Base-by-base conservation (phyloP, 371 early-diverging fungal genomes). In the Mortierella sp. region DNA sequence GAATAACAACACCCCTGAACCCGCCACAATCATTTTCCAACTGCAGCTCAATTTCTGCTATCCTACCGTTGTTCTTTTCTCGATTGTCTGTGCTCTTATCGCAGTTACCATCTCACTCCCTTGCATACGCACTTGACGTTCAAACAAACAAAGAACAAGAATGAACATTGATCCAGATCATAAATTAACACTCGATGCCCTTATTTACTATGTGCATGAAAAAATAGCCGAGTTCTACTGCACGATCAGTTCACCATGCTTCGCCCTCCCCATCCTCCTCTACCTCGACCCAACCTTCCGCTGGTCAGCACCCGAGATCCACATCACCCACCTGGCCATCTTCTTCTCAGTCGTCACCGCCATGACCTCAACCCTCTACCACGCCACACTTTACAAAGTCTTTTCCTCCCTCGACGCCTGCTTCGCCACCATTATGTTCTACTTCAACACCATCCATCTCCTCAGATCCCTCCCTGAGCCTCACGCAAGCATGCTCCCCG, bases 201-300 rank as follows among this genome's bases (percentile, higher is more conserved):
- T 43, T 21, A 4, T 21, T 35, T 60, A 24, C 35, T 63, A 51
- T 35, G 14, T 55, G 18, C 8, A 29, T 29, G 18, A 29, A 32
- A 27, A 11, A 29, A 54, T 72, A 90, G 90, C 90, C 46, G 90
- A 90, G 75, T 90, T 90, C 71, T 90, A 87, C 71, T 90, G 90
- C 70, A 89, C 90, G 0, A 81, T 90, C 74, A 90, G 88, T 43
- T 90, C 90, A 12, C 83, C 87, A 10, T 89, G 79, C 81, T 90
- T 90, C 68, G 89, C 89, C 6, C 81, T 88, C 1, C 90, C 90
- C 1, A 29, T 89, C 21, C 76, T 89, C 4, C 75, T 89, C 29
- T 87, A 88, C 74, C 60, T 75, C 6, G 80, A 81, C 72, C 79
- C 85, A 0, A 7, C 74, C 14, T 79, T 89, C 75, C 86, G 83